phyloP scores from a whole-genome alignment of 1,284 basidiomycete genomes.

The Papiliotrema nemorosa region DNA sequence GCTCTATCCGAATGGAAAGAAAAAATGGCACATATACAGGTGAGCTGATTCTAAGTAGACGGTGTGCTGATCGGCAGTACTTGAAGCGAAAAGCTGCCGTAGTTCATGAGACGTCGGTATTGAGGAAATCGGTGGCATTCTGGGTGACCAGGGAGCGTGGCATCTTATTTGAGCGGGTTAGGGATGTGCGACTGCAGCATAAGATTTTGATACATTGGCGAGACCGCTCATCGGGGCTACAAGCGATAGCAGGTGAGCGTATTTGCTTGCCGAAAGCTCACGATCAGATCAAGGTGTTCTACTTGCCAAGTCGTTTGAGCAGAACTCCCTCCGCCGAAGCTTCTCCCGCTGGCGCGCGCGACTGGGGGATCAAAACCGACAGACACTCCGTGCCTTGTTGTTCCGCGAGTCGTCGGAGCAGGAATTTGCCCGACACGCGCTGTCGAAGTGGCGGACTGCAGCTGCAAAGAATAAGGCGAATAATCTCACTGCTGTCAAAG shows the following conservation, averaged over 20 bases:
- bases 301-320: neutral
- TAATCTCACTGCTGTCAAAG: slow-evolving; percentile 28
- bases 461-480: slow-evolving; percentile 16
- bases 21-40: no score
- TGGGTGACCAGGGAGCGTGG: slow-evolving; percentile 7
- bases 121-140: neutral
- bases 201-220: slow-evolving; percentile 14
- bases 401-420: slow-evolving; percentile 13
- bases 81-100: neutral
- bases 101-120: neutral
- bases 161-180: neutral
- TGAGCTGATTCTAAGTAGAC: neutral
- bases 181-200: slow-evolving; percentile 9
- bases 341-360: slow-evolving; percentile 33
- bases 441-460: slow-evolving; percentile 26
- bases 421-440: slow-evolving; percentile 7
- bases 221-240: neutral
- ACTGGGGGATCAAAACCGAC: slow-evolving; percentile 16
- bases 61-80: no score
- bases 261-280: neutral
- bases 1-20: no score
- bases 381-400: slow-evolving; percentile 24
- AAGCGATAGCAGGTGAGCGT: neutral
- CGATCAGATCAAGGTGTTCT: neutral
- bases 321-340: slow-evolving; percentile 3